Evolutionary conservation across 495 filamentous ascomycete genomes (phyloP).

Genomic region (Trichodelitschia bisporula): DNA sequence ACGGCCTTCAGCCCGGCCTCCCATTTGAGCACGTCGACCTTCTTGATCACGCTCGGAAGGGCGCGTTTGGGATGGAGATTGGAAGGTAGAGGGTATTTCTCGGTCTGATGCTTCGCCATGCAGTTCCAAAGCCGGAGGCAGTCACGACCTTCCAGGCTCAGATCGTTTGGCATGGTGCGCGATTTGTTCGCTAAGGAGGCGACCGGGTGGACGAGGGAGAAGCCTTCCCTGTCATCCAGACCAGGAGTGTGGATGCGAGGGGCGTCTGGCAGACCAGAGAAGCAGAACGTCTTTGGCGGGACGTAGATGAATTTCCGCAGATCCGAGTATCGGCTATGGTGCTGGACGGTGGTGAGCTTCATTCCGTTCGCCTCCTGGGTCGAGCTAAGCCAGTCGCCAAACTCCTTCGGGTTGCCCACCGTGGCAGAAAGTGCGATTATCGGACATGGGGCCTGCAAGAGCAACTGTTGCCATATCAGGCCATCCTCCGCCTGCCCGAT

Average conservation of each 20-base stretch:
- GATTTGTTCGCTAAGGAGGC: constrained; percentile 31
- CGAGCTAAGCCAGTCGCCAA: constrained; percentile 36
- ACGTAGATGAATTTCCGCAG: constrained; percentile 42
- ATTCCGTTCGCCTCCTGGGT: constrained; percentile 31
- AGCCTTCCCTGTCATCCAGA: constrained; percentile 24
- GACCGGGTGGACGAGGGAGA: constrained; percentile 45
- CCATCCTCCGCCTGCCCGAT: constrained; percentile 59
- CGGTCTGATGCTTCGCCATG: constrained; percentile 28
- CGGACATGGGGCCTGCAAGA: constrained; percentile 48
- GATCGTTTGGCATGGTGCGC: constrained; percentile 34
- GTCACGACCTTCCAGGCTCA: constrained; percentile 44
- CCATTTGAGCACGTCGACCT: constrained; percentile 41
- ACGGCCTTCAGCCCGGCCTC: constrained; percentile 32
- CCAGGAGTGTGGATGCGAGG: constrained; percentile 19
- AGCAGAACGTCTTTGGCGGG: constrained; percentile 25
- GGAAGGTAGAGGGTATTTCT: constrained; percentile 13
- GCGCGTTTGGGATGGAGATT: constrained; percentile 22
- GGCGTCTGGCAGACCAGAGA: constrained; percentile 27
- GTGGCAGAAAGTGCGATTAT: constrained; percentile 65
- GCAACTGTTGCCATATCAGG: constrained; percentile 57
- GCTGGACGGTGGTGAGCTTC: constrained; percentile 37
- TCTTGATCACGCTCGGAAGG: constrained; percentile 23
- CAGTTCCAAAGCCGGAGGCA: constrained; percentile 35
- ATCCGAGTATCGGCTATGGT: constrained; percentile 45
- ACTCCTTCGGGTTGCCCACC: constrained; percentile 48